Conservation (phyloP, 768 basidiomycete genomes). For the Lactifluus subvellereus region DNA sequence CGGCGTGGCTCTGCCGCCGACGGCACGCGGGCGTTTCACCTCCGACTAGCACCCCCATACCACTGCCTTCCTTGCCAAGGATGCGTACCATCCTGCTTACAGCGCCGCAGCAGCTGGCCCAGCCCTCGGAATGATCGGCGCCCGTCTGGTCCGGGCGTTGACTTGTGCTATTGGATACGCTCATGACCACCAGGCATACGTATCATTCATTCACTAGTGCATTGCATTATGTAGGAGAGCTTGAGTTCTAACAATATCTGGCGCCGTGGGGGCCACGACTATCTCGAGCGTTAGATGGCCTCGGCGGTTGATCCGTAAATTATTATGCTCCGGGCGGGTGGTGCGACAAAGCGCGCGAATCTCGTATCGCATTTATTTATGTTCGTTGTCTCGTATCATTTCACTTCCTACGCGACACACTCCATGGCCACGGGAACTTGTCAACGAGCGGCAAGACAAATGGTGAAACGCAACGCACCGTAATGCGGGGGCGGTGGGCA, state of each 20-base stretch:
- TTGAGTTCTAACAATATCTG: not conserved
- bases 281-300: not conserved
- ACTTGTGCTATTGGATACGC: not conserved
- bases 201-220: slow-evolving; percentile 6
- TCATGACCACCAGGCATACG: not conserved
- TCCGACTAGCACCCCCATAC: not conserved
- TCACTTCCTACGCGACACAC: not conserved
- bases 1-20: slow-evolving; percentile 7
- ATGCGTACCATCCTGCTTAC: not conserved
- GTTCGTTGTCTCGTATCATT: not conserved
- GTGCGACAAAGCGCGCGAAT: not conserved
- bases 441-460: slow-evolving; percentile 3
- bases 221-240: not conserved
- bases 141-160: not conserved
- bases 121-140: slow-evolving; percentile 7
- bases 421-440: slow-evolving; percentile 9
- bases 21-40: slow-evolving; percentile 10
- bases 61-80: not conserved
- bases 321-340: not conserved
- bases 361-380: not conserved
- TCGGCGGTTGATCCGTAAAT: not conserved
- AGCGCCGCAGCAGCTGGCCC: not conserved
- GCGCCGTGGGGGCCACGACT: not conserved
- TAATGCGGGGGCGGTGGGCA: not conserved
- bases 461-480: not conserved